Base-by-base conservation (phyloP, 441 rosid genomes). In the Aquilaria agallochum region DNA sequence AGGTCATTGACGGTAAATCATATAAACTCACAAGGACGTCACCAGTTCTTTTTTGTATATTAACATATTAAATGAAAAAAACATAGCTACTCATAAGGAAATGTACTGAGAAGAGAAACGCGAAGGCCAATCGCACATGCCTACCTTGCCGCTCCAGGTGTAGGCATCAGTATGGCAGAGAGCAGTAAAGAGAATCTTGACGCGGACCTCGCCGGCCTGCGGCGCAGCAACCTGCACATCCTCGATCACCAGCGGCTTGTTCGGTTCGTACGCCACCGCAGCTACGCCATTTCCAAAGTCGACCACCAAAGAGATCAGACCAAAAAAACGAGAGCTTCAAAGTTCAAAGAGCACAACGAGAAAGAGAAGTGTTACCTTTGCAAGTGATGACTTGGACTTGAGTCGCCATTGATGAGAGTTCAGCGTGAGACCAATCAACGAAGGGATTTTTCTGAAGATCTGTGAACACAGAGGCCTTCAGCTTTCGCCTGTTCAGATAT, bases 131-230 rank as follows among this genome's bases (percentile, higher is more conserved):
- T 5, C 31, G 15, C 42, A 56, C 1, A 15, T 3, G 2, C 30
- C 58, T 60, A 90, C 98, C 97, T 94, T 94, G 65, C 98, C 98
- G 67, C 98, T 86, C 98, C 98, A 94, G 10, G 98, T 90, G 78
- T 94, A 90, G 52, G 96, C 96, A 68, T 94, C 98, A 62, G 98
- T 94, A 64, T 91, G 98, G 66, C 98, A 94, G 40, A 94, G 90
- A 68, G 96, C 97, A 4, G 92, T 76, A 84, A 77, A 94, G 50
- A 90, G 84, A 62, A 94, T 84, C 85, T 84, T 74, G 80, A 90
- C 51, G 65, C 98, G 90, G 69, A 94, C 97, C 80, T 94, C 98
- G 31, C 96, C 96, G 9, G 90, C 96, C 68, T 94, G 98, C 30
- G 98, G 98, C 0, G 96, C 94, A 68, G 85, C 96, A 49, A 94